Percentiles rank a stretch among this genome's conserved stretches.
Conservation (phyloP, 805 yeast species). For the Pichia insulana region DNA sequence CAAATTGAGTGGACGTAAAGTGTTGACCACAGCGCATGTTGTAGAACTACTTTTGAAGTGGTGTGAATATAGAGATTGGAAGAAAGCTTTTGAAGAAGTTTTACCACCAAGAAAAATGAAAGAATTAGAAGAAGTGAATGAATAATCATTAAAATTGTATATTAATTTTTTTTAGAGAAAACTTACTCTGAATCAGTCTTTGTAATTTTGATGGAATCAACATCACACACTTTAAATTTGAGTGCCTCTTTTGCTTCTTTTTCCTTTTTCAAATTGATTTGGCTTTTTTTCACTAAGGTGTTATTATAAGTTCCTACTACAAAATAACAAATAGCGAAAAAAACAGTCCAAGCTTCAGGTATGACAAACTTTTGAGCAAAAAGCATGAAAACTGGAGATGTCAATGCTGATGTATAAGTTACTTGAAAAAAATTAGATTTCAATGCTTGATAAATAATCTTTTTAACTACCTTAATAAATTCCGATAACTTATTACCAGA, state of each 20-base stretch:
- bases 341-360: conserved; percentile 58
- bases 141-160: background rate
- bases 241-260: background rate
- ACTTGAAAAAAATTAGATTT: conserved; percentile 37
- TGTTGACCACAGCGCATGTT: conserved; percentile 92
- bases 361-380: conserved; percentile 49
- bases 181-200: background rate
- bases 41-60: conserved; percentile 76
- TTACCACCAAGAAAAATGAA: conserved; percentile 69
- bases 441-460: conserved; percentile 28
- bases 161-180: background rate
- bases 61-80: conserved; percentile 78
- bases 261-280: conserved; percentile 4
- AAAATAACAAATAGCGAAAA: conserved; percentile 50
- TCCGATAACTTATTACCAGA: conserved; percentile 10
- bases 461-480: conserved; percentile 10
- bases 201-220: too few species aligned
- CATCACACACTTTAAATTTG: too few species aligned
- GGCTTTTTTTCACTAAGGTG: conserved; percentile 35
- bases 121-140: background rate
- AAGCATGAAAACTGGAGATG: conserved; percentile 42
- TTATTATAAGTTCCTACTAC: conserved; percentile 56
- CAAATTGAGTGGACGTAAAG: conserved; percentile 75
- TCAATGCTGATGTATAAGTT: conserved; percentile 44
- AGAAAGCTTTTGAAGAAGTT: conserved; percentile 73